Base-by-base conservation (phyloP, 441 rosid species). In the Metrosideros polymorpha region DNA sequence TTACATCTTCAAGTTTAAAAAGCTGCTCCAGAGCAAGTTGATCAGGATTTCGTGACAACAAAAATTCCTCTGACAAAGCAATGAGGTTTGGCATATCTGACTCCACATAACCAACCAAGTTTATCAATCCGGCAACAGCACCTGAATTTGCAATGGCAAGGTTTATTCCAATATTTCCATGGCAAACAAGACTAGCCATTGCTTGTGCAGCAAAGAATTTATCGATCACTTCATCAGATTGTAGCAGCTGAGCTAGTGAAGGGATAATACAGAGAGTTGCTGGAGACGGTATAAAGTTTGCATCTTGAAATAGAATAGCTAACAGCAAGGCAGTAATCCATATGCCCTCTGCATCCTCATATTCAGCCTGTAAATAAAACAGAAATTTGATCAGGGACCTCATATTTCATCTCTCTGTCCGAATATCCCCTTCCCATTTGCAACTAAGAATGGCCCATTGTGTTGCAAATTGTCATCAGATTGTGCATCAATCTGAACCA, bases 141-240 rank as follows among this genome's bases (percentile, higher is more conserved):
- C 95, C 95, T 15, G 99, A 96, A 86, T 93, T 93, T 84, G 95
- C 93, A 79, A 95, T 90, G 75, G 94, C 90, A 85, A 93, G 91
- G 89, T 87, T 92, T 89, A 92, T 91, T 88, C 93, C 95, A 84
- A 93, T 93, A 85, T 87, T 93, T 86, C 93, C 94, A 85, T 91
- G 90, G 86, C 91, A 90, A 87, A 93, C 94, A 61, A 97, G 93
- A 75, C 93, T 94, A 84, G 95, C 94, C 92, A 97, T 87, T 76
- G 96, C 99, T 90, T 97, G 99, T 55, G 99, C 96, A 84, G 98
- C 91, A 87, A 96, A 97, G 90, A 88, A 96, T 87, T 91, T 91
- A 57, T 95, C 96, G 79, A 93, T 93, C 88, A 92, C 84, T 91
- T 94, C 92, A 84, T 97, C 99, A 79, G 98, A 96, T 88, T 91